Base-by-base conservation (phyloP, 805 yeast genomes). In the Pichia exigua region DNA sequence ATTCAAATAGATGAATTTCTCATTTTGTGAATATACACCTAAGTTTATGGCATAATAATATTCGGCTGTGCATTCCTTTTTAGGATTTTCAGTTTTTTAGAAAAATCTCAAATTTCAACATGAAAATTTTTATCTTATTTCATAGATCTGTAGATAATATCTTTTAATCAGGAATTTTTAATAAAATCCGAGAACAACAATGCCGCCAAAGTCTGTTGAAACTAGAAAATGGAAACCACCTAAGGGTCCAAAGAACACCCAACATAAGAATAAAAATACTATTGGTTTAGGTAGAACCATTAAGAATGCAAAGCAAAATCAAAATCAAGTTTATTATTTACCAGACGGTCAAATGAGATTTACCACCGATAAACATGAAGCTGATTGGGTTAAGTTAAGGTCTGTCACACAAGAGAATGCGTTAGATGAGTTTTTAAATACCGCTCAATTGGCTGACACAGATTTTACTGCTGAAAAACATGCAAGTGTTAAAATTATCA, bases 321-420 rank as follows among this genome's bases (percentile, higher is more conserved):
- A 85, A 62, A 85, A 87, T 63, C 77, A 79, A 54, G 78, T 87
- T 51, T 82, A 83, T 63, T 80, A 71, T 59, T 70, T 86, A 44
- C 95, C 95, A 28, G 94, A 85, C 71, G 95, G 95, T 58, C 95
- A 87, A 62, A 78, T 87, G 80, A 75, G 96, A 61, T 90, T 89
- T 67, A 87, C 95, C 20, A 89, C 96, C 0, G 85, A 82, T 56
- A 84, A 83, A 59, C 87, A 81, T 59, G 95, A 88, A 64, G 95
- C 89, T 15, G 78, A 77, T 55, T 89, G 96, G 95, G 95, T 87
- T 48, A 88, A 90, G 57, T 72, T 94, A 63, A 80, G 94, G 65
- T 90, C 97, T 2, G 95, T 94, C 17, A 94, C 98, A 0, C 98
- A 94, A 62, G 98, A 94, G 66, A 81, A 85, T 59, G 85, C 97